Conservation (phyloP, 1,284 basidiomycete species). For the Dichomitus squalens region DNA sequence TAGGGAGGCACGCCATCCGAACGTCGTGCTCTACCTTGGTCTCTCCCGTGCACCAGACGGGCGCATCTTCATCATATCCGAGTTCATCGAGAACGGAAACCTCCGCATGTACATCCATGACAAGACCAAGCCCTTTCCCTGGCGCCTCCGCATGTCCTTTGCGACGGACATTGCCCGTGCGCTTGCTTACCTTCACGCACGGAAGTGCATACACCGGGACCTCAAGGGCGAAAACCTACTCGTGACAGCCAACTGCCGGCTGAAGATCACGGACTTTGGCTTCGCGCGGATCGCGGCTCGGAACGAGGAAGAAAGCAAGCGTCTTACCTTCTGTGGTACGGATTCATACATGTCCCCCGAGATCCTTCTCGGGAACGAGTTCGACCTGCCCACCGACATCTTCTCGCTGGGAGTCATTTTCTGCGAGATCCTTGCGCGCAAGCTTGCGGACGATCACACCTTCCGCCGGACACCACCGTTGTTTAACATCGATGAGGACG, state of each 20-base stretch:
- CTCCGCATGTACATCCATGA: slow-evolving; percentile 87
- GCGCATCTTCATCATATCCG: slow-evolving; percentile 88
- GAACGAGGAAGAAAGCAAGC: slow-evolving; percentile 87
- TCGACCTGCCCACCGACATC: slow-evolving; percentile 92
- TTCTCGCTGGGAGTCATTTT: slow-evolving; percentile 96
- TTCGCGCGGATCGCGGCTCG: slow-evolving; percentile 92
- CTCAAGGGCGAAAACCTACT: slow-evolving; percentile 98
- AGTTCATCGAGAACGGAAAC: slow-evolving; percentile 88
- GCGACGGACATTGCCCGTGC: slow-evolving; percentile 93
- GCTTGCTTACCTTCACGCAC: slow-evolving; percentile 94
- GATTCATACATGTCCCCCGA: slow-evolving; percentile 96
- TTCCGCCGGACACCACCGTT: slow-evolving; percentile 81
- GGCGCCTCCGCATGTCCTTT: slow-evolving; percentile 91
- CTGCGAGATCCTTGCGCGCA: slow-evolving; percentile 88
- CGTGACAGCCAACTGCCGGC: slow-evolving; percentile 88
- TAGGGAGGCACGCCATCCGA: slow-evolving; percentile 85
- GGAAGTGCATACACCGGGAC: slow-evolving; percentile 87
- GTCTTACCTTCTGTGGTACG: slow-evolving; percentile 95
- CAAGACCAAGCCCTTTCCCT: slow-evolving; percentile 80
- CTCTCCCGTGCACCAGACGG: slow-evolving; percentile 88
- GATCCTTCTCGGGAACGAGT: slow-evolving; percentile 89
- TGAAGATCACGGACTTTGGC: slow-evolving; percentile 97
- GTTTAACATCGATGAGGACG: slow-evolving; percentile 79
- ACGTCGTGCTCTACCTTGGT: slow-evolving; percentile 94
- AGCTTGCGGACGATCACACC: slow-evolving; percentile 78